A percentile compares a stretch with the other conserved stretches of the same genome.
phyloP scores from a whole-genome alignment of 139 green algal genomes.

The Volvox reticuliferus region DNA sequence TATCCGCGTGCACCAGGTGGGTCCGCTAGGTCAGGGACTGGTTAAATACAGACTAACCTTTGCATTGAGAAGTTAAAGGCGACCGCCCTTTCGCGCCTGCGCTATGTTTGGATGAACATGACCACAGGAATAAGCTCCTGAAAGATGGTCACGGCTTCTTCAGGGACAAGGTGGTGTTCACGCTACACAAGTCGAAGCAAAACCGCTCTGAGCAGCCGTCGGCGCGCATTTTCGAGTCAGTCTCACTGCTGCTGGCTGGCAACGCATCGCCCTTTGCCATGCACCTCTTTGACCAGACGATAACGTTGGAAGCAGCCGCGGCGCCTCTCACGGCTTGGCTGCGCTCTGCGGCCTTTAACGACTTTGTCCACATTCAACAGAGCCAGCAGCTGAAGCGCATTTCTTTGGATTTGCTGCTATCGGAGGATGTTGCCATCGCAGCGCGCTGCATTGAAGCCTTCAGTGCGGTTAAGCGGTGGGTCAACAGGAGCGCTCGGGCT shows the following conservation, averaged over 20 bases:
- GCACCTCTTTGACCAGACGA: conserved; percentile 51
- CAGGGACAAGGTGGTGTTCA: conserved; percentile 54
- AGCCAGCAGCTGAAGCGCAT: conserved; percentile 49
- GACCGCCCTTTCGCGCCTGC: too few relatives aligned
- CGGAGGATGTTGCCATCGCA: conserved; percentile 71
- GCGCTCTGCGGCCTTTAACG: conserved; percentile 55
- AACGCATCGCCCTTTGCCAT: conserved; percentile 60
- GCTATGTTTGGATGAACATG: too few relatives aligned
- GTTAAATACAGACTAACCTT: too few relatives aligned
- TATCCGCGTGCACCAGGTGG: too few relatives aligned
- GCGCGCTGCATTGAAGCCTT: conserved; percentile 82
- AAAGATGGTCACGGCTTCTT: conserved; percentile 62
- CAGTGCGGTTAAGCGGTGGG: conserved; percentile 75
- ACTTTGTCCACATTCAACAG: conserved; percentile 55
- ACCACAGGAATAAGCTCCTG: conserved; percentile 62
- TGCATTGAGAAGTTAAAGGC: too few relatives aligned
- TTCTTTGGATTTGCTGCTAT: conserved; percentile 58
- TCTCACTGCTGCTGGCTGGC: conserved; percentile 58
- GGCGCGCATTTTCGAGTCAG: conserved; percentile 45
- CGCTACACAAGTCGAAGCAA: conserved; percentile 64
- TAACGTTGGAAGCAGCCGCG: conserved; percentile 51
- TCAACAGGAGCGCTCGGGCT: too few relatives aligned
- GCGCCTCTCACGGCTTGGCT: conserved; percentile 57
- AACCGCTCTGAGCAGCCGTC: conserved; percentile 56
- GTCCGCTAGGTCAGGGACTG: too few relatives aligned